These are phyloP conservation scores for Solanum chaucha DNA, from an alignment of 257 asterid species.

Conservation along the genomic window DNA sequence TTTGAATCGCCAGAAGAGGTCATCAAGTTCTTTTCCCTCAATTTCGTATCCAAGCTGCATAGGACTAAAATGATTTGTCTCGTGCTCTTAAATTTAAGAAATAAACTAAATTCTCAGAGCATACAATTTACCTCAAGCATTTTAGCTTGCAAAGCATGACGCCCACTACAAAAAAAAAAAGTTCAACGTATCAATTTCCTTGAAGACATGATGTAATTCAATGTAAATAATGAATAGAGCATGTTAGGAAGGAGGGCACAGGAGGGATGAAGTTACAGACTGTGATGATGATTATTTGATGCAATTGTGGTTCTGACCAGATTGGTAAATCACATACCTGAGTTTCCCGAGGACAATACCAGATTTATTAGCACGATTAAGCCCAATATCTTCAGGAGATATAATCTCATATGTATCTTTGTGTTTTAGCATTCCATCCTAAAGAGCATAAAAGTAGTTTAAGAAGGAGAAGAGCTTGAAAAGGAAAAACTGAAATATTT, in stretches of 20 bases:
- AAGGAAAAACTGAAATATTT: not conserved
- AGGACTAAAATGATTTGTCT: not conserved
- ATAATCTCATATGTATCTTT: conserved; percentile 87
- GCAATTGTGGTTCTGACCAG: not conserved
- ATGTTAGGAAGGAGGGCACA: not conserved
- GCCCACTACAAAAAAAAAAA: conserved; percentile 56
- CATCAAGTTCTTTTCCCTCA: conserved; percentile 78
- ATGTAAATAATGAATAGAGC: not conserved
- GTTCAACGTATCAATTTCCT: conserved; percentile 2
- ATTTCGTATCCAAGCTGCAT: conserved; percentile 86
- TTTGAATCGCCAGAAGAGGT: conserved; percentile 86
- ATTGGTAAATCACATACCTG: conserved; percentile 38
- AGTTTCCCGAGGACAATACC: conserved; percentile 98
- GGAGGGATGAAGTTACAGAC: not conserved
- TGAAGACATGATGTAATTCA: not conserved
- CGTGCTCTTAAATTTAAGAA: not conserved
- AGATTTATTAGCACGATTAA: conserved; percentile 71
- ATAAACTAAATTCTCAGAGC: not conserved
- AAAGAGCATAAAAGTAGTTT: conserved; percentile 4
- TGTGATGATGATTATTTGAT: not conserved
- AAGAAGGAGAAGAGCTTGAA: not conserved
- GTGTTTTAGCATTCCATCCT: conserved; percentile 98
- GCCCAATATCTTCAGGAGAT: conserved; percentile 96
- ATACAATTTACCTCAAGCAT: conserved; percentile 63
- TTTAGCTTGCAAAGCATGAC: conserved; percentile 92